Percentiles rank a stretch among this genome's conserved stretches.
Evolutionary conservation across 1,284 basidiomycete species (phyloP).

Genomic region (Ceratobasidium sp.): DNA sequence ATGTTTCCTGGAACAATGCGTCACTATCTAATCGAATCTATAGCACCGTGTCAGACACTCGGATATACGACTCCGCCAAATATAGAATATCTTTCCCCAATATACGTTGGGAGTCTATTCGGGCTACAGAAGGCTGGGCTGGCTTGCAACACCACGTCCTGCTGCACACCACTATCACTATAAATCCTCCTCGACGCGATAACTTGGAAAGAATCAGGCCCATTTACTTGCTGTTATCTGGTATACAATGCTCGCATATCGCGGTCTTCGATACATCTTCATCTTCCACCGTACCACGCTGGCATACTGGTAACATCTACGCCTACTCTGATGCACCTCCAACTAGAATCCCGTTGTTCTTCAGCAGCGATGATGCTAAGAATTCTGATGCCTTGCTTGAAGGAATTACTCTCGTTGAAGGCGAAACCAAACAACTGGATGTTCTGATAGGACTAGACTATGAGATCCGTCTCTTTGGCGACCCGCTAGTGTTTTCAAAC

Average conservation of each 20-base stretch:
- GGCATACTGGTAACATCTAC: constrained; percentile 84
- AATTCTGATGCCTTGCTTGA: neutral
- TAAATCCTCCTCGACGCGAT: constrained; percentile 63
- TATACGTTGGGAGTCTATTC: constrained; percentile 74
- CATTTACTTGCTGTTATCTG: constrained; percentile 64
- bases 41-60: neutral
- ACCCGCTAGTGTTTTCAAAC: constrained; percentile 65
- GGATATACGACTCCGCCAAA: constrained; percentile 62
- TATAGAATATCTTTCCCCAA: constrained; percentile 72
- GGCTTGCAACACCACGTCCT: constrained; percentile 80
- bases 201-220: constrained; percentile 34
- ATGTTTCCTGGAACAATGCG: constrained; percentile 69
- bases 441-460: constrained; percentile 77
- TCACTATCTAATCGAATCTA: neutral
- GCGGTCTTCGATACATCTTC: constrained; percentile 66
- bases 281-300: constrained; percentile 63
- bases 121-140: constrained; percentile 84
- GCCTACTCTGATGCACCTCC: constrained; percentile 67
- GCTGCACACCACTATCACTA: constrained; percentile 71
- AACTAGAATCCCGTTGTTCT: constrained; percentile 65
- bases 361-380: neutral
- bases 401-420: neutral
- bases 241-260: constrained; percentile 76
- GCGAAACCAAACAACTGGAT: constrained; percentile 59
- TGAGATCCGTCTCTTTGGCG: constrained; percentile 86